These are phyloP conservation scores for Leccinellum luteum DNA, from an alignment of 768 basidiomycete species.

Conservation along the genomic window DNA sequence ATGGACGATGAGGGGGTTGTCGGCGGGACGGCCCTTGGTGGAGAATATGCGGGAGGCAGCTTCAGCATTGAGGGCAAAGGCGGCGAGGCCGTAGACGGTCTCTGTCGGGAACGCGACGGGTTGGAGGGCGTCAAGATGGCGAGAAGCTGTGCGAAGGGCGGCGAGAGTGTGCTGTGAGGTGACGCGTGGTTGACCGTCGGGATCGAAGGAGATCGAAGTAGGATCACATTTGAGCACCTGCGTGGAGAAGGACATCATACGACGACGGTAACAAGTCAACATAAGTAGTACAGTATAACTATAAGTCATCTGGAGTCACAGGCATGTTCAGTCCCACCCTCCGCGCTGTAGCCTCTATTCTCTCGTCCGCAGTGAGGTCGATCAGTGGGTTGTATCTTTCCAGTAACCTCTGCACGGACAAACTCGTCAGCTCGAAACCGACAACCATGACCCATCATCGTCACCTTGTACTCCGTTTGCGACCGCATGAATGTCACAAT, in stretches of 20 bases:
- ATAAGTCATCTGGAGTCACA: slow-evolving; percentile 28
- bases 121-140: slow-evolving; percentile 44
- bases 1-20: slow-evolving; percentile 98
- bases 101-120: slow-evolving; percentile 94
- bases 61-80: slow-evolving; percentile 61
- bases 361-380: slow-evolving; percentile 76
- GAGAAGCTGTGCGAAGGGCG: slow-evolving; percentile 55
- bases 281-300: background rate
- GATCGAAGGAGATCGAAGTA: slow-evolving; percentile 53
- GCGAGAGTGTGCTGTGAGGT: slow-evolving; percentile 48
- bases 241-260: slow-evolving; percentile 21
- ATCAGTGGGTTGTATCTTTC: slow-evolving; percentile 86
- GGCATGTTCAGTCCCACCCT: slow-evolving; percentile 90
- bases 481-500: slow-evolving; percentile 66
- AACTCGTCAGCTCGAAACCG: background rate
- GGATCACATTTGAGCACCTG: slow-evolving; percentile 62
- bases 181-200: slow-evolving; percentile 46
- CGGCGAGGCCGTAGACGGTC: slow-evolving; percentile 98
- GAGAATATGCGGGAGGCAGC: slow-evolving; percentile 77
- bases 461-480: slow-evolving; percentile 75
- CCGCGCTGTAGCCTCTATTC: slow-evolving; percentile 79
- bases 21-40: slow-evolving; percentile 88
- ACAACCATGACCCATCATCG: slow-evolving; percentile 28
- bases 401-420: slow-evolving; percentile 55
- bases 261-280: slow-evolving; percentile 9